These are phyloP conservation scores for Aspergillus latus DNA, from an alignment of 2,329 filamentous ascomycete genomes.

Conservation along the genomic window DNA sequence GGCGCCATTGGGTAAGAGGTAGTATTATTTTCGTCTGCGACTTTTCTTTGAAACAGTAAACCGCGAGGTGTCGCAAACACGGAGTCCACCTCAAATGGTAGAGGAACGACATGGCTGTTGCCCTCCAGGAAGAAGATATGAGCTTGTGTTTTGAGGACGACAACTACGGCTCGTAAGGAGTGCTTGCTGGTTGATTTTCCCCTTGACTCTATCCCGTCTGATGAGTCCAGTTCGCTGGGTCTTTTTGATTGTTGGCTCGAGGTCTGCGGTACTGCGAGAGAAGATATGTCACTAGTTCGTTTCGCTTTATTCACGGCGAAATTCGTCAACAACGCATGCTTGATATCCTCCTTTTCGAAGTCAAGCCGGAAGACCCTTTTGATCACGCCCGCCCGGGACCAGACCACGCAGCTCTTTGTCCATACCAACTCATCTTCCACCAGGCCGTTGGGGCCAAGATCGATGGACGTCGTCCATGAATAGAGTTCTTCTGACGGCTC, in stretches of 20 bases:
- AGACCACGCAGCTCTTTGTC: slow-evolving; percentile 75
- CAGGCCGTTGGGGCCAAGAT: slow-evolving; percentile 43
- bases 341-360: slow-evolving; percentile 79
- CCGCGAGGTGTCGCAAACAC: slow-evolving; percentile 81
- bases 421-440: slow-evolving; percentile 77
- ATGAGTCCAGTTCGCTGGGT: slow-evolving; percentile 16
- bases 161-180: slow-evolving; percentile 68
- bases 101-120: slow-evolving; percentile 82
- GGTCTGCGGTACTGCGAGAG: slow-evolving; percentile 1
- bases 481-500: slow-evolving; percentile 66
- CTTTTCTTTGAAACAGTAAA: slow-evolving; percentile 80
- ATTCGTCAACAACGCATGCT: slow-evolving; percentile 80
- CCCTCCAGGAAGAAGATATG: slow-evolving; percentile 91
- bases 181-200: slow-evolving; percentile 26
- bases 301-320: slow-evolving; percentile 59
- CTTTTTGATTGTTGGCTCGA: slow-evolving; percentile 11
- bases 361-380: slow-evolving; percentile 84
- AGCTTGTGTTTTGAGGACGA: slow-evolving; percentile 88
- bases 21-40: slow-evolving; percentile 39
- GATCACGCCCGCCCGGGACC: slow-evolving; percentile 83
- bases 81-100: slow-evolving; percentile 90
- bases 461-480: slow-evolving; percentile 67
- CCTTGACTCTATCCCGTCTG: slow-evolving; percentile 25
- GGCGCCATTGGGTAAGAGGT: slow-evolving; percentile 56
- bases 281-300: slow-evolving; percentile 15